Base-by-base conservation (phyloP, 2,329 filamentous ascomycete species). In the Cladorrhinum sp. region DNA sequence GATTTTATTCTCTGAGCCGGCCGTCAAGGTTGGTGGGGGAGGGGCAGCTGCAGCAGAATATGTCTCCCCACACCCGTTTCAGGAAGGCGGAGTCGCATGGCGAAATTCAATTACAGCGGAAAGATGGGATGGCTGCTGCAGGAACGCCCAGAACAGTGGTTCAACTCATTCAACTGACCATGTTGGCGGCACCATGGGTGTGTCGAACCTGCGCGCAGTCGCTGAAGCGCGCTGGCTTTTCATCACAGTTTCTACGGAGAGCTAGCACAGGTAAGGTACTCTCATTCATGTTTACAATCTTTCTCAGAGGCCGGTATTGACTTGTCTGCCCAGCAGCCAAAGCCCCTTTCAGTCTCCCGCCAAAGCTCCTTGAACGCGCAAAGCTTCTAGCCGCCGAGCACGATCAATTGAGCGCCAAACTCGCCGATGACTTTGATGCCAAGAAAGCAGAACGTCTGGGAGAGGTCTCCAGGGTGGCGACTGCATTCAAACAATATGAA, bases 401-500 rank as follows among this genome's bases (percentile, higher is more conserved):
- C 68, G 77, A 80, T 27, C 72, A 77, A 50, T 77, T 90, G n/a
- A 77, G 78, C 53, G 72, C 72, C 24, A 72, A 77, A 18, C 79
- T 88, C 22, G 78, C 78, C 48, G 74, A 76, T 25, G 75, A 77
- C 52, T 90, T 87, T 69, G 84, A 88, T 66, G 67, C 78, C 0
- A 79, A 80, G 55, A 79, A 77, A 2, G 85, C 85, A 0, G 86
- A 84, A 67, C 81, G 86, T 38, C 77, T 81, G 1, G 86, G 86
- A 67, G 85, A 89, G 71, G 76, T 89, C 38, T 80, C 81, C 50
- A 75, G 78, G 18, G 82, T 89, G 8, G 81, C 82, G 3, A 66
- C 74, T 10, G 86, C 86, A 13, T 74, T 90, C 62, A 78, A 77
- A 59, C 81, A 84, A 64, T 88, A 84, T 79, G 81, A 89, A 48